Base-by-base conservation (phyloP, 306 rosid species). In the Trichosanthes truncata region DNA sequence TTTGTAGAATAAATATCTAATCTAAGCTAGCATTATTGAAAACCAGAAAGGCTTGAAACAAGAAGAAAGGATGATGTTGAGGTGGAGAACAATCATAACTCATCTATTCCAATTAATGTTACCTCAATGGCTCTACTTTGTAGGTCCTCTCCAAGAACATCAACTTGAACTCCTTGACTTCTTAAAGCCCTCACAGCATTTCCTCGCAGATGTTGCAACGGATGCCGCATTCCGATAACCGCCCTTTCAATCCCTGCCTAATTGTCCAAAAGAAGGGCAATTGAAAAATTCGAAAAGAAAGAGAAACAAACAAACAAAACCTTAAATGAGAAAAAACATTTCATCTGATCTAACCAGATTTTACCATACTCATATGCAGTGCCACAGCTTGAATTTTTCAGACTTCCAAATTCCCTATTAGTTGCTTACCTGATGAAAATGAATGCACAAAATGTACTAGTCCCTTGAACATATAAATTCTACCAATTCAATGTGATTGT, bases 161-260 rank as follows among this genome's bases (percentile, higher is more conserved):
- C 87, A 82, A 94, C 98, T 23, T 81, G 89, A 81, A 94, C 25
- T 26, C 98, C 98, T 51, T 91, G 87, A 77, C 87, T 87, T 84
- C 97, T 86, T 81, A 95, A 80, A 14, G 90, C 96, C 59, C 90
- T 85, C 3, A 95, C 84, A 7, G 97, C 97, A 77, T 83, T 89
- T 65, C 98, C 97, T 59, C 97, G 88, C 8, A 91, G 86, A 86
- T 92, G 97, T 80, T 84, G 93, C 87, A 95, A 61, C 9, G 97
- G 98, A 80, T 92, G 97, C 69, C 98, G 90, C 84, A 95, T 81
- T 76, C 98, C 98, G 69, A 95, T 81, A 77, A 95, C 97, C 61
- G 91, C 97, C 80, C 93, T 91, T 80, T 56, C 68, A 80, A 95
- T 82, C 83, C 97, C 97, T 81, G 96, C 95, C 97, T 94, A 87